Base-by-base conservation (phyloP, 2,329 filamentous ascomycete species). In the Epichloe gansuensis region DNA sequence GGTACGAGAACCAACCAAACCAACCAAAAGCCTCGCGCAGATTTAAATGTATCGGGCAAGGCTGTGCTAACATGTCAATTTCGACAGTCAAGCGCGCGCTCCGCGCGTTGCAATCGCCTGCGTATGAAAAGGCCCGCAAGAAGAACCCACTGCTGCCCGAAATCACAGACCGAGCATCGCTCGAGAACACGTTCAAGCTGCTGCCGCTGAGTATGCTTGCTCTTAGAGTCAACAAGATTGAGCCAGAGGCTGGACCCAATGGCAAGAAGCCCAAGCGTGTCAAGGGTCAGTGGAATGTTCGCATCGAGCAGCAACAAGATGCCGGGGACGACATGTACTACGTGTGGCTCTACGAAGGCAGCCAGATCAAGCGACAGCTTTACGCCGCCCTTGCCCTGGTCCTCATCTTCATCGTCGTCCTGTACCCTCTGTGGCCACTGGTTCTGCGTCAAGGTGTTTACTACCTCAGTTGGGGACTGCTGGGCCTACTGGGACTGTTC, bases 401-500 rank as follows among this genome's bases (percentile, higher is more conserved):
- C 11, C 72, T 85, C 56, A 91, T 98, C 63, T 91, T 98, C 64
- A 81, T 87, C 13, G 75, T 96, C 25, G 91, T 98, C 55, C 82
- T 96, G 63, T 98, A 98, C 75, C 93, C 93, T 9, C 80, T 98
- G 53, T 98, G 93, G 93, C 93, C 93, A 1, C 78, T 95, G 57
- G 83, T 89, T 67, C 74, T 98, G 71, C 82, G 93, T 62, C 83
- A 93, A 61, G 93, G 91, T 51, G 93, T 97, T 48, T 98, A 95
- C 87, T 97, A 98, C 69, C 76, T 97, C 43, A 93, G 87, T 68
- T 95, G 95, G 82, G 91, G 85, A 55, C 86, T 95, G 78, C 77
- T 98, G 58, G 86, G 88, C 44, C 75, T 97, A 34, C 80, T 98
- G 46, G 93, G 88, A 52, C 73, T 95, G 48, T 98, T 98, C 81